These are phyloP conservation scores for Fusarium sp. DNA, from an alignment of 2,329 filamentous ascomycete genomes.

Conservation along the genomic window DNA sequence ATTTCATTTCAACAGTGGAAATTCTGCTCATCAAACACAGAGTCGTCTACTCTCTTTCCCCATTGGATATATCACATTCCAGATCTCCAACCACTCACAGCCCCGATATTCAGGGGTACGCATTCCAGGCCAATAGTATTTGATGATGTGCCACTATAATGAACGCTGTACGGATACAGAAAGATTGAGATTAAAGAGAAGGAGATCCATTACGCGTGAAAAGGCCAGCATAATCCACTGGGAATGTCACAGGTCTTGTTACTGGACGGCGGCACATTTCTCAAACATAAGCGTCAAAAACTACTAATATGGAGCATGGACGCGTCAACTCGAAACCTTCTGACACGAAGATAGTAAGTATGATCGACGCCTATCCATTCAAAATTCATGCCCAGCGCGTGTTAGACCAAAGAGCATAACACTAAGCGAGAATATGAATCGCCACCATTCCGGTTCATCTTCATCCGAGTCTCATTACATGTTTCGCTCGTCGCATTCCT, in stretches of 20 bases:
- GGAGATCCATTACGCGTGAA: slow-evolving; percentile 17
- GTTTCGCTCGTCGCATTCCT: slow-evolving; percentile 23
- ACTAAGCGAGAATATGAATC: slow-evolving; percentile 6
- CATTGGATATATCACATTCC: slow-evolving; percentile 27
- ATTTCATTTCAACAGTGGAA: not conserved
- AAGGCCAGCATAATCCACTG: slow-evolving; percentile 7
- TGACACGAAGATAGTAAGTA: slow-evolving; percentile 8
- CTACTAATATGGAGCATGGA: slow-evolving; percentile 21
- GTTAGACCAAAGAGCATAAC: not conserved
- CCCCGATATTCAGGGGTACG: slow-evolving; percentile 34
- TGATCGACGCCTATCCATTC: slow-evolving; percentile 27
- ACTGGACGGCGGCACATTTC: slow-evolving; percentile 25
- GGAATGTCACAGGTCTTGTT: slow-evolving; percentile 3
- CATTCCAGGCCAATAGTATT: slow-evolving; percentile 22
- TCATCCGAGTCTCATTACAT: slow-evolving; percentile 31
- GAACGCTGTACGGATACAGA: not conserved
- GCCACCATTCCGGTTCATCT: slow-evolving; percentile 20
- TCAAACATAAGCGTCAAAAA: slow-evolving; percentile 25
- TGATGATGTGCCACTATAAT: not conserved
- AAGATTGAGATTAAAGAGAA: slow-evolving; percentile 22
- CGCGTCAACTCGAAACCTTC: slow-evolving; percentile 38
- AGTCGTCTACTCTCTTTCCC: not conserved
- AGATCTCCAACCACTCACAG: slow-evolving; percentile 30
- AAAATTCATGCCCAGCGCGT: slow-evolving; percentile 11
- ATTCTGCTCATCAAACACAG: not conserved